Evolutionary conservation across 208 protist genomes (phyloP).

Genomic region (Trypanosoma mega): DNA sequence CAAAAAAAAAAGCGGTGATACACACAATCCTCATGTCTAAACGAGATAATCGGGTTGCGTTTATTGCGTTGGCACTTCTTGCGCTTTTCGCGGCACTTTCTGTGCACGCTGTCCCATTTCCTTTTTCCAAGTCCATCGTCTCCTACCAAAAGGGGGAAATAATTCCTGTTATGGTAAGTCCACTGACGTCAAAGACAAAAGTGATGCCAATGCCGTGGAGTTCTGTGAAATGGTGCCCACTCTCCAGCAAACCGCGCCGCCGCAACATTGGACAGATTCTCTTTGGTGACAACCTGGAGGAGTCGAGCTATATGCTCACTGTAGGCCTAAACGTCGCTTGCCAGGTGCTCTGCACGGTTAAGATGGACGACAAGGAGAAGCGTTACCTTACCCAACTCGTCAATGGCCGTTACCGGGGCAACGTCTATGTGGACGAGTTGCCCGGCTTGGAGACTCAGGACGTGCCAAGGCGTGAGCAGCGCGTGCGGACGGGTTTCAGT

Average conservation of each 20-base stretch:
- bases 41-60: neutral
- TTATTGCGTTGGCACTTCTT: neutral
- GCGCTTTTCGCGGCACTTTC: neutral
- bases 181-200: constrained; percentile 76
- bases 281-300: constrained; percentile 86
- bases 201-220: constrained; percentile 92
- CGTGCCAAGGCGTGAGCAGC: neutral
- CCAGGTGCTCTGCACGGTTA: constrained; percentile 19
- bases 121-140: constrained; percentile 18
- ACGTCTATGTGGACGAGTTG: constrained; percentile 58
- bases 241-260: constrained; percentile 4
- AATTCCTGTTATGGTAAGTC: constrained; percentile 58
- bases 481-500: constrained; percentile 20
- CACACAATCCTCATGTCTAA: neutral
- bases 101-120: constrained; percentile 3
- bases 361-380: constrained; percentile 1
- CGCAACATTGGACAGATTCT: constrained; percentile 86
- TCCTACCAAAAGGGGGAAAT: constrained; percentile 25
- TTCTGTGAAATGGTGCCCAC: constrained; percentile 73
- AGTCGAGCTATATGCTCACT: constrained; percentile 57
- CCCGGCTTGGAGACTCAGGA: constrained; percentile 33
- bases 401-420: constrained; percentile 42
- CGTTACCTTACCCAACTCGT: constrained; percentile 32
- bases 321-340: constrained; percentile 24
- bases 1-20: neutral